Evolutionary conservation across 2,329 filamentous ascomycete species (phyloP), one percentile per base, ranked within the genome.

Genomic region (Teratosphaeria destructans): DNA sequence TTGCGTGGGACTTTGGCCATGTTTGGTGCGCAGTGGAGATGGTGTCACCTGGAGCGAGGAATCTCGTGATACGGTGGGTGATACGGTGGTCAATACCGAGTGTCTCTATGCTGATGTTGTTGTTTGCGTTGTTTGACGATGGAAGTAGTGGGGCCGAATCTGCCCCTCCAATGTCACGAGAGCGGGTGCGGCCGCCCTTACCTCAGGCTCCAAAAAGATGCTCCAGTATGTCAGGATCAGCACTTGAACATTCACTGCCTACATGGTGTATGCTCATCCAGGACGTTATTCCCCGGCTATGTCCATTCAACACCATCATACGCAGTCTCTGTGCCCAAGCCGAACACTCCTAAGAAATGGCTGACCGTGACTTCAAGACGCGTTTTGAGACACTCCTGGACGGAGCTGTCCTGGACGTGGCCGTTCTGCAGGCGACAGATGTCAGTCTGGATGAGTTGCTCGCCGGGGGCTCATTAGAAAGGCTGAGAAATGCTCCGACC

Each of bases 1-100:
- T 97, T 97, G 74, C 94, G 85, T 63, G 94, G 94, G 60, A 99
- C 84, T 76, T 95, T 90, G 61, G 88, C 85, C 14, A n/a, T 47
- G 12, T n/a, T 47, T 16, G 47, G 23, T 23, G 43, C 8, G 43
- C n/a, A 19, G 19, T 49, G 19, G n/a, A 7, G 43, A 19, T 49
- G 43, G 37, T 43, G 11, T n/a, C n/a, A n/a, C n/a, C 5, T 43
- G 37, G 11, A 12, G 16, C 16, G 16, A 2, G 16, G 37, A n/a
- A 19, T 6, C 16, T 49, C 43, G 29, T 49, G 43, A 23, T 49
- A 3, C 29, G 29, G 29, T 6, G 29, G 29, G 3, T 4, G 29
- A 29, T 6, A 29, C 2, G 23, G 23, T 23, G 23, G 23, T 23
- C 23, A 23, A 23, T 23, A 12, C 35, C 35, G 11, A 14, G 35